A percentile compares a stretch with the other conserved stretches of the same genome.
Evolutionary conservation across 192 early-diverging fungal species (phyloP).

Genomic region (Piromyces sp.): DNA sequence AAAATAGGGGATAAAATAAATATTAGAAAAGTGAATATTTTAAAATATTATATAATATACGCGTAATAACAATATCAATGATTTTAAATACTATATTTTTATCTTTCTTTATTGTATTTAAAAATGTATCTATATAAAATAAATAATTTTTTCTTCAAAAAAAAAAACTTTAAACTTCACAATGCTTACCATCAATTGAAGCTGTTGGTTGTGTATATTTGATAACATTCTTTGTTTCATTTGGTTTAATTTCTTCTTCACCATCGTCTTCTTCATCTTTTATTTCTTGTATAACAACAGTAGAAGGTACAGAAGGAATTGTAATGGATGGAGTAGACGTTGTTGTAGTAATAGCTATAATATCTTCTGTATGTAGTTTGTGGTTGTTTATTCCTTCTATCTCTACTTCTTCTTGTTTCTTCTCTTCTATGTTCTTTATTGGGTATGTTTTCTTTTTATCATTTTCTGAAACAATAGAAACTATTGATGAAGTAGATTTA

Average conservation of each 20-base stretch:
- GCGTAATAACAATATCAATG: too few relatives aligned
- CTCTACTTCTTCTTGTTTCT: not conserved
- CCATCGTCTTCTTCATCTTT: not conserved
- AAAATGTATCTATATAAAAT: too few relatives aligned
- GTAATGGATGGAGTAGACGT: not conserved
- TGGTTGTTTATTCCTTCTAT: too few relatives aligned
- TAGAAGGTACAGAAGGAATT: not conserved
- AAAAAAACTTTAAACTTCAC: too few relatives aligned
- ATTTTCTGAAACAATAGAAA: not conserved
- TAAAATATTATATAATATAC: too few relatives aligned
- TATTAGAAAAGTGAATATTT: too few relatives aligned
- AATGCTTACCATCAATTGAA: not conserved
- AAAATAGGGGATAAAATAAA: too few relatives aligned
- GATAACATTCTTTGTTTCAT: not conserved
- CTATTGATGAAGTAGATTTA: not conserved
- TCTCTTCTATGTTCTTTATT: not conserved
- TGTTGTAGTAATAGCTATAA: not conserved
- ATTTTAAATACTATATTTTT: too few relatives aligned
- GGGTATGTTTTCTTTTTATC: not conserved
- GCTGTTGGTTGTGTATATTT: not conserved
- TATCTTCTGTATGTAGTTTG: not conserved
- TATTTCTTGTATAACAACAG: not conserved
- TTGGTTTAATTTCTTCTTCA: not conserved
- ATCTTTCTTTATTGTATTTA: too few relatives aligned
- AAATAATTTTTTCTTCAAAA: too few relatives aligned